These are phyloP conservation scores for Apiotrichum gracile DNA, from an alignment of 1,284 basidiomycete genomes.

Conservation along the genomic window DNA sequence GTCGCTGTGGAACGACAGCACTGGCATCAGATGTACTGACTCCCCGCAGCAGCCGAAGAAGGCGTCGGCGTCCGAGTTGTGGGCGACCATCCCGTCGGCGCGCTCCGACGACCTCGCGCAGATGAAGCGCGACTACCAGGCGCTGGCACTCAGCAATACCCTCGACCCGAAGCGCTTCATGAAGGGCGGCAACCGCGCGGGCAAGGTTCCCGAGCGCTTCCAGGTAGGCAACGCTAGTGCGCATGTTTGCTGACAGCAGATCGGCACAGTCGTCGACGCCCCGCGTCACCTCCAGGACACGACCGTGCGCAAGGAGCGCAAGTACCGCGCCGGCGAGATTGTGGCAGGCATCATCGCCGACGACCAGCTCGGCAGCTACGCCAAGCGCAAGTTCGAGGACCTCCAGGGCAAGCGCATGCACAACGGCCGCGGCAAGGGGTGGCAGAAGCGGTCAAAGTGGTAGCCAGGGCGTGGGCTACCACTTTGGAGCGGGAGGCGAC, in stretches of 20 bases:
- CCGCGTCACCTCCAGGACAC: constrained; percentile 68
- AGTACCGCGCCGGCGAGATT: constrained; percentile 72
- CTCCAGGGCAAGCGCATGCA: constrained; percentile 66
- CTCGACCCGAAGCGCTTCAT: constrained; percentile 97
- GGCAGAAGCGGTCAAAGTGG: constrained; percentile 56
- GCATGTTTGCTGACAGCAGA: constrained; percentile 50
- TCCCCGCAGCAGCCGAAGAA: constrained; percentile 52
- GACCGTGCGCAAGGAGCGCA: constrained; percentile 68
- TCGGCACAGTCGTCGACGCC: constrained; percentile 78
- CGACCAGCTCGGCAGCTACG: constrained; percentile 75
- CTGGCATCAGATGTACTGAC: constrained; percentile 20
- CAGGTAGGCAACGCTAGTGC: constrained; percentile 55
- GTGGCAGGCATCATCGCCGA: constrained; percentile 87
- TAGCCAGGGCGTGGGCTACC: constrained; percentile 5
- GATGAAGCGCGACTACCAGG: constrained; percentile 86
- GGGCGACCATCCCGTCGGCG: constrained; percentile 88
- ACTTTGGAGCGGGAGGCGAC: background rate
- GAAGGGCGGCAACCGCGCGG: constrained; percentile 70
- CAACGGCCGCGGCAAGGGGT: constrained; percentile 67
- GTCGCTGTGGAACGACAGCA: background rate
- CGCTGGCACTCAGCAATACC: constrained; percentile 81
- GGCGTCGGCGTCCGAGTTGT: constrained; percentile 71
- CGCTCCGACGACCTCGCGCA: constrained; percentile 71
- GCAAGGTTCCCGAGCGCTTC: constrained; percentile 76
- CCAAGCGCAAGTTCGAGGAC: constrained; percentile 89